Evolutionary conservation across 768 basidiomycete species (phyloP), one percentile per base, ranked within the genome.

Genomic region (Agaricus blazei): DNA sequence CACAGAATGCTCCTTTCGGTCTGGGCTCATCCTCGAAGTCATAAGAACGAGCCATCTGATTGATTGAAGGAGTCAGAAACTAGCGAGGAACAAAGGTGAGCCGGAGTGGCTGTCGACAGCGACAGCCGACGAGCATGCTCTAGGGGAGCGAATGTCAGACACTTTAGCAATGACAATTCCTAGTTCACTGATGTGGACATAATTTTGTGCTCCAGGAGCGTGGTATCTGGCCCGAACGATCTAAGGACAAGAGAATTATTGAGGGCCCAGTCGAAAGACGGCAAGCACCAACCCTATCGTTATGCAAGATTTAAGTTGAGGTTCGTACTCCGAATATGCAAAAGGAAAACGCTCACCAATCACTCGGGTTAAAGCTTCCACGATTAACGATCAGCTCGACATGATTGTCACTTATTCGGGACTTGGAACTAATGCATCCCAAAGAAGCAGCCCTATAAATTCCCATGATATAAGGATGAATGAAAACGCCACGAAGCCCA

Each of bases 281-380:
- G 31, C 45, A 40, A 8, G 45, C 15, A 45, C 38, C 44, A 41
- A 51, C 49, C 49, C 54, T 48, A 48, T 48, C 40, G 27, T 55
- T 28, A 48, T 48, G 23, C 54, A 55, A 49, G 42, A 55, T 45
- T 42, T 51, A 51, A 47, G 38, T 45, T 57, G 42, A 29, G 26
- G 23, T 45, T 38, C 46, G 42, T 51, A n/a, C 29, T 29, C 34
- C 49, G 51, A 51, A 9, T 24, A 45, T 51, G 36, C 26, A 57
- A 46, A 36, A 34, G 26, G 51, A 49, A 45, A 51, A 46, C 6
- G 44, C 34, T 26, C 42, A 26, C 56, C 56, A 57, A 51, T 51
- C 56, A 15, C 15, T 27, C 45, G 48, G 49, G 24, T 46, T 24
- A 26, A 57, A 27, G 14, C 11, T 34, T 41, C 43, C 49, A 51